Base-by-base conservation (phyloP, 306 rosid species). In the Cucurbita moschata region DNA sequence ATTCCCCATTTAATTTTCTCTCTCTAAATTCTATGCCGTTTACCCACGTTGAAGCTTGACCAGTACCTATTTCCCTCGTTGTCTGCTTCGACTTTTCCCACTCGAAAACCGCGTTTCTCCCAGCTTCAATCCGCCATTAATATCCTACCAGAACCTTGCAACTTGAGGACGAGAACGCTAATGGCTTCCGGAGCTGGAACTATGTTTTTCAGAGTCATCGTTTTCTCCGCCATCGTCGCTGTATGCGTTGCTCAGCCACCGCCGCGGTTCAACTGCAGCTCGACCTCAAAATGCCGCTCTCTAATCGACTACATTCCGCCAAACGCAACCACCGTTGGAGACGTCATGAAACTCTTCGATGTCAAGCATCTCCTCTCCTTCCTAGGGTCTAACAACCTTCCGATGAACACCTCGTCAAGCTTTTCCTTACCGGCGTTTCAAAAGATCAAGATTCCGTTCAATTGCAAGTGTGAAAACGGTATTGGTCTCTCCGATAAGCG, bases 301-400 rank as follows among this genome's bases (percentile, higher is more conserved):
- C 76, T 93, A 8, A 53, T 87, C 8, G 89, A 81, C 71, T 93
- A 86, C 85, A 0, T 2, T 1, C 16, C 75, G 46, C 64, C 44
- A 4, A 88, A 93, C 83, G 12, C 35, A 43, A 93, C 96, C 57
- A 81, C 84, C 4, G 75, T 87, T 13, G 8, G 58, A 16, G 13
- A 65, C 79, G 83, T 93, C 80, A 55, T 63, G 71, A 62, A 46
- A n/a, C 97, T 90, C 61, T 94, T 90, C 92, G 77, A 78, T 79
- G 77, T 94, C 61, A 77, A 80, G 60, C 85, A 87, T 77, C 58
- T 86, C 53, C 62, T 55, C 26, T 75, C 81, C 75, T 55, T 94
- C 4, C 74, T 86, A 4, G 98, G 96, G 38, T 96, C 85, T 12
- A 93, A 90, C 87, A 67, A 73, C 78, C 7, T 86, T 4, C 58